Evolutionary conservation across 805 yeast species (phyloP).

Genomic region (Ogataea ganodermae): DNA sequence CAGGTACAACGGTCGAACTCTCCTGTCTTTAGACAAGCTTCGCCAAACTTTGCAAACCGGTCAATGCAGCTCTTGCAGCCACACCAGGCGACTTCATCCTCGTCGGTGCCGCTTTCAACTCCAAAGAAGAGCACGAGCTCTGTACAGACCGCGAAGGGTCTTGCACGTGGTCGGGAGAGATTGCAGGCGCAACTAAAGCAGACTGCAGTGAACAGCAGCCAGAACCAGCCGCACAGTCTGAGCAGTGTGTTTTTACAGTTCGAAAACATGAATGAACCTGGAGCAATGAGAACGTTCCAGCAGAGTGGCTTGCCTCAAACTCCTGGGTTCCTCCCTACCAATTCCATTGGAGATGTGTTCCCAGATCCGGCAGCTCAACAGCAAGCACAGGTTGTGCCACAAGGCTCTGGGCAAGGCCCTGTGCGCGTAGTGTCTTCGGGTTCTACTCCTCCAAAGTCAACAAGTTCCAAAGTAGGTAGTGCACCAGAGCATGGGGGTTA

Average conservation of each 20-base stretch:
- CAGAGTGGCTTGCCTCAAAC: slow-evolving; percentile 23
- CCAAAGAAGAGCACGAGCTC: slow-evolving; percentile 5
- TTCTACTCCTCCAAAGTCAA: slow-evolving; percentile 3
- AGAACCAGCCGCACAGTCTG: slow-evolving; percentile 14
- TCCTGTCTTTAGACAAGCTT: slow-evolving; percentile 11
- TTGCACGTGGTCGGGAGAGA: slow-evolving; percentile 25
- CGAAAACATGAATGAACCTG: slow-evolving; percentile 4
- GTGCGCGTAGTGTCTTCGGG: not conserved
- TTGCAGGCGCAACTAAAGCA: slow-evolving; percentile 27
- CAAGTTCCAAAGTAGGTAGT: no score
- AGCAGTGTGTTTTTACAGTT: slow-evolving; percentile 20
- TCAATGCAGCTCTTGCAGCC: slow-evolving; percentile 6
- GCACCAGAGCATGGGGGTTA: no score
- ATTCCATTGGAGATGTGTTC: slow-evolving; percentile 26
- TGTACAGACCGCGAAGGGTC: slow-evolving; percentile 16
- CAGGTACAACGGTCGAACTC: slow-evolving; percentile 16
- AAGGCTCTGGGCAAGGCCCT: not conserved
- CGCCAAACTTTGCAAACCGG: slow-evolving; percentile 15
- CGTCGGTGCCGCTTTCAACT: slow-evolving; percentile 5
- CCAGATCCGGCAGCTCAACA: slow-evolving; percentile 9
- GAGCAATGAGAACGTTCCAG: slow-evolving; percentile 2
- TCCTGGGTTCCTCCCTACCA: slow-evolving; percentile 27
- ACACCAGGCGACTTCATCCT: not conserved
- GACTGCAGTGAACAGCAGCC: slow-evolving; percentile 18
- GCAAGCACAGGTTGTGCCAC: not conserved